These are phyloP conservation scores for Candida ovalis DNA, from an alignment of 805 yeast genomes.

Conservation along the genomic window DNA sequence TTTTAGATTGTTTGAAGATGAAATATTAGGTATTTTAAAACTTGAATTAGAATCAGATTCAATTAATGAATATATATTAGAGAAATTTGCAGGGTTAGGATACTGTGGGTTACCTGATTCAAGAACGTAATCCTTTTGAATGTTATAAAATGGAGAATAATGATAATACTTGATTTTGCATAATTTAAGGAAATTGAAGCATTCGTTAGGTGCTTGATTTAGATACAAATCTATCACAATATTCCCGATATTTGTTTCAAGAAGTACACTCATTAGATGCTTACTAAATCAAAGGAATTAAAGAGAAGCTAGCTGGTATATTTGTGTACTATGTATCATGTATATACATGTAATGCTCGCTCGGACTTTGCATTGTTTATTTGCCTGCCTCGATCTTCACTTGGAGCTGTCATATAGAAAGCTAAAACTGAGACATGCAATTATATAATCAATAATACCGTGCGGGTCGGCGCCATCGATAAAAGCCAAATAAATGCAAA, in stretches of 20 bases:
- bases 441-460: no score
- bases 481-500: no score
- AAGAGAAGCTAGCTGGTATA: no score
- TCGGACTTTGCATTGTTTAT: no score
- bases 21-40: background rate
- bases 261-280: constrained; percentile 35
- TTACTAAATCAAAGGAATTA: background rate
- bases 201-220: constrained; percentile 34
- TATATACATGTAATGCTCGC: no score
- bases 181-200: constrained; percentile 48
- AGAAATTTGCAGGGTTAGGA: constrained; percentile 27
- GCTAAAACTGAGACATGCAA: no score
- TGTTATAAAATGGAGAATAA: constrained; percentile 45
- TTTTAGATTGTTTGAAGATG: constrained; percentile 21
- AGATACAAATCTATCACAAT: constrained; percentile 46
- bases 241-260: constrained; percentile 41
- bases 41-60: background rate
- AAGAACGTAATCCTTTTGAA: constrained; percentile 36
- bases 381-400: no score
- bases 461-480: no score
- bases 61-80: background rate
- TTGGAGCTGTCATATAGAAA: no score
- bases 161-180: constrained; percentile 51
- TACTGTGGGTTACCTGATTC: constrained; percentile 48
- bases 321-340: no score